These are phyloP conservation scores for Wickerhamiella vanderwaltii DNA, from an alignment of 805 yeast genomes.

Conservation along the genomic window DNA sequence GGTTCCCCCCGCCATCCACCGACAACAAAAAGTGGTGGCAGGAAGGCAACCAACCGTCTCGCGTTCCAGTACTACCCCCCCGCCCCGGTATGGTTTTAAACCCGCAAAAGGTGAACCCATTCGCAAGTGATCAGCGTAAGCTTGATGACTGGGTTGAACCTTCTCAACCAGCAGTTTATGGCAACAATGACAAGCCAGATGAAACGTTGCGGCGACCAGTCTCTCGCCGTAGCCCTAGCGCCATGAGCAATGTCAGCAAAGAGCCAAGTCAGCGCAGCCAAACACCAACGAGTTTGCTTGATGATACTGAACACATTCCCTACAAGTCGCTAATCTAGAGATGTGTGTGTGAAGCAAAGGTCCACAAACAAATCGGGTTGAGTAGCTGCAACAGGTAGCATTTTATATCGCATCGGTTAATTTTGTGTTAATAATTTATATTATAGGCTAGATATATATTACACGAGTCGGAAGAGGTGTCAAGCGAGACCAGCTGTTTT, in stretches of 20 bases:
- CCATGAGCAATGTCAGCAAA: constrained; percentile 2
- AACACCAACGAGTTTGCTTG: constrained; percentile 1
- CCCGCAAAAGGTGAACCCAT: constrained; percentile 59
- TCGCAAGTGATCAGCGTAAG: constrained; percentile 40
- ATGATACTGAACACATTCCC: constrained; percentile 1
- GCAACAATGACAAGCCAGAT: not conserved
- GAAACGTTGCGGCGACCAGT: constrained; percentile 7
- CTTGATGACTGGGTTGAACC: constrained; percentile 40
- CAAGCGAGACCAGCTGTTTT: too few relatives aligned
- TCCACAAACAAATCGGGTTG: too few relatives aligned
- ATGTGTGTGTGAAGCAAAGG: too few relatives aligned
- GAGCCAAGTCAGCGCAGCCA: not conserved
- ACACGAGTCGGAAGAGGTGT: too few relatives aligned
- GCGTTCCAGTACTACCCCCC: constrained; percentile 42
- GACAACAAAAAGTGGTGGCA: constrained; percentile 89
- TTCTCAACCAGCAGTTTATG: not conserved
- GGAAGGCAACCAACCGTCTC: constrained; percentile 54
- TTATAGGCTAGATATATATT: too few relatives aligned
- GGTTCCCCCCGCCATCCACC: constrained; percentile 81
- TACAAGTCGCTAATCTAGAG: constrained; percentile 2
- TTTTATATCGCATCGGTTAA: too few relatives aligned
- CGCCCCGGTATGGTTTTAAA: constrained; percentile 42
- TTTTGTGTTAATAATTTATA: too few relatives aligned
- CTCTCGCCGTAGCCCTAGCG: constrained; percentile 9
- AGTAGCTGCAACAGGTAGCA: too few relatives aligned